These are phyloP conservation scores for Gypsophila paniculata DNA, from an alignment of 179 eudicot genomes.

Conservation along the genomic window DNA sequence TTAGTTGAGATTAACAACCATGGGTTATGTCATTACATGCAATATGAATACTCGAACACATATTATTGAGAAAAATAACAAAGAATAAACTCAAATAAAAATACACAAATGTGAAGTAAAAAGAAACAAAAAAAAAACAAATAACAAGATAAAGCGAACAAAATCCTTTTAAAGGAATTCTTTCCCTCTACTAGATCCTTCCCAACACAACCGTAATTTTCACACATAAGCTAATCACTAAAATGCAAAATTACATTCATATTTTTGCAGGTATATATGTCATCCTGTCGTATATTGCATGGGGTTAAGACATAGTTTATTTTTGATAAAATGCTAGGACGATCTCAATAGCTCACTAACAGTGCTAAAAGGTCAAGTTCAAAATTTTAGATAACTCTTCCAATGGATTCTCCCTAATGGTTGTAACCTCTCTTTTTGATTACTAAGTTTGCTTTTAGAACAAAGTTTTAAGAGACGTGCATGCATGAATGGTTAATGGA, in stretches of 20 bases:
- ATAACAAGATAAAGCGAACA: not conserved
- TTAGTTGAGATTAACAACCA: not conserved
- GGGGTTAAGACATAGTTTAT: not conserved
- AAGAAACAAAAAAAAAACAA: not conserved
- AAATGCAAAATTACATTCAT: not conserved
- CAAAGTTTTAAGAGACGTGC: not conserved
- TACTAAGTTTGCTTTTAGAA: not conserved
- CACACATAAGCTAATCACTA: not conserved
- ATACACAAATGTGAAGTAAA: not conserved
- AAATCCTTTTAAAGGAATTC: not conserved
- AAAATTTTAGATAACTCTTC: not conserved
- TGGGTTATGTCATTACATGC: not conserved
- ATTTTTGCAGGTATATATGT: not conserved
- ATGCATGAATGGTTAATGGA: not conserved
- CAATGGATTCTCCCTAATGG: not conserved
- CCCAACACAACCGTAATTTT: too few relatives aligned
- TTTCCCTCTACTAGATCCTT: not conserved
- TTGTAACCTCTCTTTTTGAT: not conserved
- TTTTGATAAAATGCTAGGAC: not conserved
- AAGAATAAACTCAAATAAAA: not conserved
- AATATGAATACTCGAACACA: not conserved
- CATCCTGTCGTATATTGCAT: not conserved
- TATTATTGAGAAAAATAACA: not conserved
- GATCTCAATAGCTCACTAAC: not conserved
- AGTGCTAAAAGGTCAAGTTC: not conserved